A percentile compares a stretch with the other conserved stretches of the same genome.
Evolutionary conservation across 208 protist genomes (phyloP).

Genomic region (Blastocrithidia nonstop): DNA sequence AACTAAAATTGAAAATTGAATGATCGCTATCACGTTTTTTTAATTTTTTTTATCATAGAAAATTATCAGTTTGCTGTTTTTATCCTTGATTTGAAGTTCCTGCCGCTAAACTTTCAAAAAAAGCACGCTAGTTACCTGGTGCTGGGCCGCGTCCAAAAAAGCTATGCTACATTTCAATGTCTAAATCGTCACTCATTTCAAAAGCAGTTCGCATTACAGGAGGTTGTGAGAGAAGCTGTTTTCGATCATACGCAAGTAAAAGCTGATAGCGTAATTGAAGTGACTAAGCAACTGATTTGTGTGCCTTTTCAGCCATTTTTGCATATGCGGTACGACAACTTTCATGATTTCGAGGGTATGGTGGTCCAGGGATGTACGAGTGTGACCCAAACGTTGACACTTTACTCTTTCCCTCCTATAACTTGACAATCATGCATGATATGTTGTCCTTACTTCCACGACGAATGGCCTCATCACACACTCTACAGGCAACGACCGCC

Average conservation of each 20-base stretch:
- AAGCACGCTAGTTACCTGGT: constrained; percentile 64
- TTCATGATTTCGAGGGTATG: constrained; percentile 59
- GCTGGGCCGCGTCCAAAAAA: constrained; percentile 74
- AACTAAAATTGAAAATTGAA: not conserved
- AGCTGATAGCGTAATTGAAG: constrained; percentile 55
- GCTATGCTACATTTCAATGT: constrained; percentile 59
- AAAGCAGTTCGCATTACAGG: constrained; percentile 69
- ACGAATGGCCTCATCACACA: constrained; percentile 79
- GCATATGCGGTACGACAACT: constrained; percentile 44
- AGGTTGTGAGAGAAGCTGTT: constrained; percentile 25
- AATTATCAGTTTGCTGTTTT: not conserved
- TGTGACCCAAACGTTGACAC: constrained; percentile 23
- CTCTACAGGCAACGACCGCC: constrained; percentile 51
- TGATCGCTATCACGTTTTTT: constrained; percentile 1
- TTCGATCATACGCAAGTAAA: constrained; percentile 44
- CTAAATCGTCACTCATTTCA: constrained; percentile 80
- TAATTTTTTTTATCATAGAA: constrained; percentile 5
- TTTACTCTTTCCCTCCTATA: constrained; percentile 41
- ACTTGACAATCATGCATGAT: constrained; percentile 67
- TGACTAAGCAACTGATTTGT: constrained; percentile 26
- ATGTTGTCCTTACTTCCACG: constrained; percentile 88
- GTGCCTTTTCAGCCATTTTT: constrained; percentile 49
- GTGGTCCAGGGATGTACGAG: constrained; percentile 63
- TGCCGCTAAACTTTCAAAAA: constrained; percentile 53
- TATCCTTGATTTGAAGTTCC: not conserved